These are phyloP conservation scores for Adansonia grandidieri DNA, from an alignment of 441 rosid genomes.

Conservation along the genomic window DNA sequence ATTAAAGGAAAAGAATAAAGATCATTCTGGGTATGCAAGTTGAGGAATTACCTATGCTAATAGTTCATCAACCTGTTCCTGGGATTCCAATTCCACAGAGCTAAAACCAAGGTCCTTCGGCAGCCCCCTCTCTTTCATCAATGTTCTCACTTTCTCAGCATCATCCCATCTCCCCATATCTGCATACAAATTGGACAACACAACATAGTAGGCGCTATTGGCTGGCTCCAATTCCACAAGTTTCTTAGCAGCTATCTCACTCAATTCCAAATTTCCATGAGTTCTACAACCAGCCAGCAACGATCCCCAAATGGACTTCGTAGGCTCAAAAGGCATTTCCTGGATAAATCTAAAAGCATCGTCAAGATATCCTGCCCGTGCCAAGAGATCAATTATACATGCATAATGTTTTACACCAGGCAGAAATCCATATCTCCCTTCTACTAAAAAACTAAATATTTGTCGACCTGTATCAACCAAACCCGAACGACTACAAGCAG, in stretches of 20 bases:
- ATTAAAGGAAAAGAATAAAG: background rate
- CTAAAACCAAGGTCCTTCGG: constrained; percentile 49
- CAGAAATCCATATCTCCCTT: constrained; percentile 47
- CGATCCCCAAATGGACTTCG: constrained; percentile 59
- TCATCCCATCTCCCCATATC: constrained; percentile 60
- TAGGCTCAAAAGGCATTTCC: constrained; percentile 53
- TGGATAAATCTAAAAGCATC: constrained; percentile 45
- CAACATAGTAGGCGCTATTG: constrained; percentile 44
- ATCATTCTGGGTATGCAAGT: constrained; percentile 2
- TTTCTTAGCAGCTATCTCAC: constrained; percentile 50
- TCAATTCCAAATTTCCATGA: constrained; percentile 44
- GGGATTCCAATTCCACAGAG: constrained; percentile 33
- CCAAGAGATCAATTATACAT: constrained; percentile 49
- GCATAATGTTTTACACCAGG: constrained; percentile 54
- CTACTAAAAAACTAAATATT: constrained; percentile 46
- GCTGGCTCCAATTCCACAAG: constrained; percentile 55
- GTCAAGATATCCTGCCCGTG: constrained; percentile 43
- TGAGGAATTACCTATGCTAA: background rate
- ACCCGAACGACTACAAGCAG: constrained; percentile 59
- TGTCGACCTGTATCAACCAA: constrained; percentile 41
- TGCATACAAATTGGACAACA: constrained; percentile 50
- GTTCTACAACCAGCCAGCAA: constrained; percentile 47
- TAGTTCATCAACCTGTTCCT: constrained; percentile 19
- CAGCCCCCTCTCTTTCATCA: constrained; percentile 47
- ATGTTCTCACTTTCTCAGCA: constrained; percentile 42